phyloP scores from a whole-genome alignment of 805 yeast genomes.

The Lipomyces lipofer region DNA sequence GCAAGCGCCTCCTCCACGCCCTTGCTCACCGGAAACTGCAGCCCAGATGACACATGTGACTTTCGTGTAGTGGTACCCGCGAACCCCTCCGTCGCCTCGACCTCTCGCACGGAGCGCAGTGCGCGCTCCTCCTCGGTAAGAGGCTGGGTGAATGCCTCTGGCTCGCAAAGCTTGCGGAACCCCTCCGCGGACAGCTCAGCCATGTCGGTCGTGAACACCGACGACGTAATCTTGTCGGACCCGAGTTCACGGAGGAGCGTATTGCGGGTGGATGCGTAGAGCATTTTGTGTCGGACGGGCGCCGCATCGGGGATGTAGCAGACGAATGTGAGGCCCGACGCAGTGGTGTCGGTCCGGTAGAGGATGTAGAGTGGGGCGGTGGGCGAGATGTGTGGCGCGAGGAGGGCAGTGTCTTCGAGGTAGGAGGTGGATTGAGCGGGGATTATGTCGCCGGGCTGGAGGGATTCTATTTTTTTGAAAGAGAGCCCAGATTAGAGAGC shows the following conservation, averaged over 20 bases:
- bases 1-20: conserved; percentile 39
- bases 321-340: conserved; percentile 55
- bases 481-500: not conserved
- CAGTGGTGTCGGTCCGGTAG: conserved; percentile 36
- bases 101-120: conserved; percentile 30
- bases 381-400: conserved; percentile 41
- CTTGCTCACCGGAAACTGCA: conserved; percentile 35
- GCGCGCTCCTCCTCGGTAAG: conserved; percentile 58
- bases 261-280: conserved; percentile 87
- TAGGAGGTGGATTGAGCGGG: conserved; percentile 37
- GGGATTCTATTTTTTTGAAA: conserved; percentile 17
- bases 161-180: conserved; percentile 46
- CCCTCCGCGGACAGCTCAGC: conserved; percentile 56
- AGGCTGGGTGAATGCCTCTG: conserved; percentile 47
- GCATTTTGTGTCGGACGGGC: conserved; percentile 81
- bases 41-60: conserved; percentile 29
- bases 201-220: conserved; percentile 56
- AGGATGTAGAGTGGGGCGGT: conserved; percentile 54
- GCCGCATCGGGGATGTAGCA: conserved; percentile 87
- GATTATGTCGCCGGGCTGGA: conserved; percentile 42
- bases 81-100: conserved; percentile 26
- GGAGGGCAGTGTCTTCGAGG: conserved; percentile 41
- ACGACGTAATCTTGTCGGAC: conserved; percentile 49
- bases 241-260: conserved; percentile 77
- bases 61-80: conserved; percentile 25